These are phyloP conservation scores for Colletotrichum eleusines DNA, from an alignment of 2,329 filamentous ascomycete species.

Conservation along the genomic window DNA sequence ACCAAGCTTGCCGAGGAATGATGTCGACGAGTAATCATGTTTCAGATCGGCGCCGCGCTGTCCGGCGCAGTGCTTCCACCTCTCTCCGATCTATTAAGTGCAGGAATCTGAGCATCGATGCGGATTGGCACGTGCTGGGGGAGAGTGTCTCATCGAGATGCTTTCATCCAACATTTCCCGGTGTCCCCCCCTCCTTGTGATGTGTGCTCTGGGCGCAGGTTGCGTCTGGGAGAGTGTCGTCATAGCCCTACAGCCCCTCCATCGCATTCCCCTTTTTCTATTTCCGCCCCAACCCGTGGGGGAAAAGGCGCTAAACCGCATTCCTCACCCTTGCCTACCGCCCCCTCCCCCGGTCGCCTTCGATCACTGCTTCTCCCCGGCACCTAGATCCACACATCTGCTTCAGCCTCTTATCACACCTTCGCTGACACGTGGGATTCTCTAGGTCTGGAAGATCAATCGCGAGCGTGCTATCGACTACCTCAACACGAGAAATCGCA, in stretches of 20 bases:
- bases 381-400: background rate
- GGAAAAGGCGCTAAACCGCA: constrained; percentile 20
- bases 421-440: constrained; percentile 39
- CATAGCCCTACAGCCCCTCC: constrained; percentile 25
- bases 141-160: constrained; percentile 27
- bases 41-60: constrained; percentile 27
- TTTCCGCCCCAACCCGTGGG: background rate
- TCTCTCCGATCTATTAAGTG: constrained; percentile 1
- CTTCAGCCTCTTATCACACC: background rate
- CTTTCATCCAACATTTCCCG: constrained; percentile 7
- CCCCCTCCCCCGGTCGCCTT: background rate
- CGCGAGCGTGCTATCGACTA: constrained; percentile 98
- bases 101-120: background rate
- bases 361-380: constrained; percentile 28
- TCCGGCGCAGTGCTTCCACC: constrained; percentile 2
- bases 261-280: background rate
- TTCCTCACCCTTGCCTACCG: background rate
- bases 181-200: background rate
- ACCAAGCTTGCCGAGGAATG: constrained; percentile 1
- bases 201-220: background rate
- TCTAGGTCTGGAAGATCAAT: constrained; percentile 99
- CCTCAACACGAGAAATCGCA: constrained; percentile 97
- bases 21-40: constrained; percentile 29
- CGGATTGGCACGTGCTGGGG: constrained; percentile 12
- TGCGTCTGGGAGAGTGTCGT: constrained; percentile 29